Conservation (phyloP, 2,329 filamentous ascomycete species). For the Iodosphaeria phyllophila region DNA sequence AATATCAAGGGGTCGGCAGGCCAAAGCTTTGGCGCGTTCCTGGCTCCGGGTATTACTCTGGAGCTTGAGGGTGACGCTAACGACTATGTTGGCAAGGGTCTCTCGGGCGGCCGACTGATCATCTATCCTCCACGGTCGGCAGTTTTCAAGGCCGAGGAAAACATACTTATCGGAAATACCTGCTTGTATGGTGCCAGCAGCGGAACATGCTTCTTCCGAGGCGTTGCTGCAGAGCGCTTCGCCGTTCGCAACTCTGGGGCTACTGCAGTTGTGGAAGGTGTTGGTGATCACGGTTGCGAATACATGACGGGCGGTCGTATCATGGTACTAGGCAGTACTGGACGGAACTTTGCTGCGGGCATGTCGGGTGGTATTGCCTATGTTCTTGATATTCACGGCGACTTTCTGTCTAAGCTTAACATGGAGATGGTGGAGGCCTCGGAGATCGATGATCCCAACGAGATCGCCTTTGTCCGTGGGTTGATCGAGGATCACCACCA, state of each 20-base stretch:
- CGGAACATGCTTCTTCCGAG: constrained; percentile 90
- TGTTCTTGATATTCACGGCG: constrained; percentile 71
- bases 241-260: constrained; percentile 93
- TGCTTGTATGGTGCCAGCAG: constrained; percentile 88
- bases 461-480: constrained; percentile 79
- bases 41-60: constrained; percentile 81
- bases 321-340: constrained; percentile 70
- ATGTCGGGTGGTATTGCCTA: constrained; percentile 98
- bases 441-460: constrained; percentile 62
- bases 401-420: constrained; percentile 89
- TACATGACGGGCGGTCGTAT: constrained; percentile 97
- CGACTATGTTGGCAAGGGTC: constrained; percentile 90
- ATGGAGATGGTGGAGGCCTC: constrained; percentile 93
- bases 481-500: constrained; percentile 95
- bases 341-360: constrained; percentile 92
- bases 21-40: constrained; percentile 88
- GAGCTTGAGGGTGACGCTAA: constrained; percentile 93
- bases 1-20: constrained; percentile 94
- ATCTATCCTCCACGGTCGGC: constrained; percentile 82
- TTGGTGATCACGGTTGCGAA: constrained; percentile 92
- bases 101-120: constrained; percentile 84
- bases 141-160: constrained; percentile 92
- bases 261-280: constrained; percentile 87
- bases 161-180: constrained; percentile 81
- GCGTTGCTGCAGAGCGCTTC: constrained; percentile 89